Conservation (phyloP, 768 basidiomycete species). For the Hortiboletus campestris region DNA sequence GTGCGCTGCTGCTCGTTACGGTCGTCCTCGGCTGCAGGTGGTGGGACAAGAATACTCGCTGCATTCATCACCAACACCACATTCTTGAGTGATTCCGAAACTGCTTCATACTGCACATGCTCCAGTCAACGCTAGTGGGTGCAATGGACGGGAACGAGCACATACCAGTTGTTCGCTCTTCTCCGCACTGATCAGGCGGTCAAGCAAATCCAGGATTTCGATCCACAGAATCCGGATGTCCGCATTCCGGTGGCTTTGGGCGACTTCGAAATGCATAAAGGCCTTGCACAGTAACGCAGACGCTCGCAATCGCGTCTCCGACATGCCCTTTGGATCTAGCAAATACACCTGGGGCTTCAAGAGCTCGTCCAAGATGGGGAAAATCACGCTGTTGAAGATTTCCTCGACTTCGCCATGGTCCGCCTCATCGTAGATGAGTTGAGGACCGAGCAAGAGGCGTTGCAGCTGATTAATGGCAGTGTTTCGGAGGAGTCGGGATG, state of each 20-base stretch:
- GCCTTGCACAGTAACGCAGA: slow-evolving; percentile 91
- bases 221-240: slow-evolving; percentile 83
- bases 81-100: slow-evolving; percentile 96
- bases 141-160: not conserved
- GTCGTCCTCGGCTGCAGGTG: slow-evolving; percentile 38
- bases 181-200: slow-evolving; percentile 84
- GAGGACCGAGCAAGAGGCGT: slow-evolving; percentile 77
- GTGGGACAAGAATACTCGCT: slow-evolving; percentile 74
- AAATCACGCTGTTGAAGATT: slow-evolving; percentile 85
- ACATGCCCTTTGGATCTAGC: slow-evolving; percentile 82
- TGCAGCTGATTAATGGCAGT: slow-evolving; percentile 77
- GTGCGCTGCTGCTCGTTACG: slow-evolving; percentile 62
- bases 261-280: slow-evolving; percentile 90
- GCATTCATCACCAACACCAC: slow-evolving; percentile 96
- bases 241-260: slow-evolving; percentile 55
- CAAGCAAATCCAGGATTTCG: slow-evolving; percentile 83
- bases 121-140: slow-evolving; percentile 2
- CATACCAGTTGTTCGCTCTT: slow-evolving; percentile 80
- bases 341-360: slow-evolving; percentile 78
- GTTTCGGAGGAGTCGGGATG: slow-evolving; percentile 82
- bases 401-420: slow-evolving; percentile 69
- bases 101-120: slow-evolving; percentile 75
- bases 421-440: slow-evolving; percentile 57
- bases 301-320: slow-evolving; percentile 85
- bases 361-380: slow-evolving; percentile 90